Conservation (phyloP, 2,329 filamentous ascomycete genomes). For the Verticillium alfalfae region DNA sequence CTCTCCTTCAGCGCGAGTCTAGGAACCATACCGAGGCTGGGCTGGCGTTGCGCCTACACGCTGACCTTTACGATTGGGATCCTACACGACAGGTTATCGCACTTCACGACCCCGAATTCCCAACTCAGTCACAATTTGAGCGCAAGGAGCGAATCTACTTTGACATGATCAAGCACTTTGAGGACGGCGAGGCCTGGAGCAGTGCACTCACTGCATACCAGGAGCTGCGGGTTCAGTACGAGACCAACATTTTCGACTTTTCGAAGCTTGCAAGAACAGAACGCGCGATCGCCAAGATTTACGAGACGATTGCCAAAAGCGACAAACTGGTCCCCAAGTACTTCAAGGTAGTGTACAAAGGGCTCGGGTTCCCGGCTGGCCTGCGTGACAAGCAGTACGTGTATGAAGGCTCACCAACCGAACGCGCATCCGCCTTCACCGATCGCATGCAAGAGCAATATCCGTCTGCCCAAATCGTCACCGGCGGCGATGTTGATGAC, state of each 20-base stretch:
- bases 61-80: slow-evolving; percentile 91
- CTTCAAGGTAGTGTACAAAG: slow-evolving; percentile 86
- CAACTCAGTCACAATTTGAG: slow-evolving; percentile 81
- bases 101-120: slow-evolving; percentile 69
- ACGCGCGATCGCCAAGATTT: slow-evolving; percentile 84
- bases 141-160: slow-evolving; percentile 91
- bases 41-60: slow-evolving; percentile 81
- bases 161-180: slow-evolving; percentile 89
- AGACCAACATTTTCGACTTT: slow-evolving; percentile 85
- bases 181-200: slow-evolving; percentile 91
- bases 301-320: slow-evolving; percentile 81
- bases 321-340: slow-evolving; percentile 76
- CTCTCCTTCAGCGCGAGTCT: slow-evolving; percentile 67
- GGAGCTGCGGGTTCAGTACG: slow-evolving; percentile 88
- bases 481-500: slow-evolving; percentile 63
- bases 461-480: slow-evolving; percentile 76
- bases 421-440: slow-evolving; percentile 75
- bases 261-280: slow-evolving; percentile 84
- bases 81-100: slow-evolving; percentile 60
- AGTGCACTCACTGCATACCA: slow-evolving; percentile 83
- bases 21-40: slow-evolving; percentile 84
- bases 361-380: slow-evolving; percentile 76
- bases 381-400: slow-evolving; percentile 89
- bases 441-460: slow-evolving; percentile 91
- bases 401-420: slow-evolving; percentile 74